These are phyloP conservation scores for Clausena lansium DNA, from an alignment of 345 rosid genomes.

Conservation along the genomic window DNA sequence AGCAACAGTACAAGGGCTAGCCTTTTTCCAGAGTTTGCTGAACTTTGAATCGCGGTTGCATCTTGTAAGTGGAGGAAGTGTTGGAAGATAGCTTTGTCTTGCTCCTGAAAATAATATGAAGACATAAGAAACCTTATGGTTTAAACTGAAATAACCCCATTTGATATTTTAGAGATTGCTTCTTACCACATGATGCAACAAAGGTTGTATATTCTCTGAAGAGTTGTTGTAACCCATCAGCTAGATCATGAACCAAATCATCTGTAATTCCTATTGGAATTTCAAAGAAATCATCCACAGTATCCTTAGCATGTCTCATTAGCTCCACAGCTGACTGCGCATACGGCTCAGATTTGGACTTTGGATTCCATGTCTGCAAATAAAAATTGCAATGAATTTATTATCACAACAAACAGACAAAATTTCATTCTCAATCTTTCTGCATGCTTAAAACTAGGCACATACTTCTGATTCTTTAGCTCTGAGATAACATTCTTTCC, in stretches of 20 bases:
- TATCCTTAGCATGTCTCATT: conserved; percentile 58
- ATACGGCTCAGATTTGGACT: conserved; percentile 87
- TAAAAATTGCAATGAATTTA: neutral
- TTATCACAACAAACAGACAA: neutral
- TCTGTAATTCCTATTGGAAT: conserved; percentile 76
- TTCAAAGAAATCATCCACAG: conserved; percentile 75
- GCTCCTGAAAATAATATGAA: conserved; percentile 47
- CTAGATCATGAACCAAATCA: conserved; percentile 68
- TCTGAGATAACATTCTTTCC: conserved; percentile 43
- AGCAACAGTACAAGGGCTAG: conserved; percentile 54
- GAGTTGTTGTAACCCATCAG: conserved; percentile 62
- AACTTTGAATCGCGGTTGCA: conserved; percentile 74
- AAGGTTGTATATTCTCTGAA: conserved; percentile 72
- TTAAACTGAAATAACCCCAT: neutral
- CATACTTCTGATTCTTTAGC: conserved; percentile 84
- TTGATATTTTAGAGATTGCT: neutral
- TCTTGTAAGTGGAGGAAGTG: conserved; percentile 83
- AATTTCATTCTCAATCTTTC: neutral
- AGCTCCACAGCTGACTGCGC: conserved; percentile 73
- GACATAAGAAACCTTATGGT: neutral
- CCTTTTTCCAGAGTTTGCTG: conserved; percentile 66
- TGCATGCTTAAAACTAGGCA: neutral
- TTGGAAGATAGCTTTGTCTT: conserved; percentile 76
- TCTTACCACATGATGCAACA: conserved; percentile 77
- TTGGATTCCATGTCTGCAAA: conserved; percentile 90